A percentile compares a stretch with the other conserved stretches of the same genome.
Evolutionary conservation across 768 basidiomycete genomes (phyloP).

Genomic region (Termitomyces eurrhizus): DNA sequence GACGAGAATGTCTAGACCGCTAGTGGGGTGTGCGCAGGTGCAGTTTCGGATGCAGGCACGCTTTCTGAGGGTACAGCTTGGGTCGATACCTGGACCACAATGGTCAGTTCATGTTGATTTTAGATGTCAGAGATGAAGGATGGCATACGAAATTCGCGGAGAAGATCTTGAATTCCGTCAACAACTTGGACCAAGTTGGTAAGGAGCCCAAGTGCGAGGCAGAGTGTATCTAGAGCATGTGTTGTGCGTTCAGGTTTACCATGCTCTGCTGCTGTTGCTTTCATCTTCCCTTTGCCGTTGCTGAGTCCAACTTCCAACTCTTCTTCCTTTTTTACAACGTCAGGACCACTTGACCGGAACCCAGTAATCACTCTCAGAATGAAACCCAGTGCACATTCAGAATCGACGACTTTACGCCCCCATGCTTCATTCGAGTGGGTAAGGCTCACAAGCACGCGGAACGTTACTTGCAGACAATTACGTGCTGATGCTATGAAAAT

Average conservation of each 20-base stretch:
- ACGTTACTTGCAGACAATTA: slow-evolving; percentile 50
- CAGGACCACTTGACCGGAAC: slow-evolving; percentile 8
- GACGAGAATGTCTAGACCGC: slow-evolving; percentile 48
- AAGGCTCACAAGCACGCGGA: slow-evolving; percentile 69
- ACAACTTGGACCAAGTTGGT: slow-evolving; percentile 70
- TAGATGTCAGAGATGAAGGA: background rate
- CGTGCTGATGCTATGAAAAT: slow-evolving; percentile 17
- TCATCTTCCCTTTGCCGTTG: slow-evolving; percentile 10
- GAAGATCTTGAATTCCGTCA: slow-evolving; percentile 40
- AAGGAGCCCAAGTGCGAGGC: slow-evolving; percentile 69
- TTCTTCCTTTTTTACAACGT: slow-evolving; percentile 9
- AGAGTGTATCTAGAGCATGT: slow-evolving; percentile 62
- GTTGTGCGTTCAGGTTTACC: slow-evolving; percentile 18
- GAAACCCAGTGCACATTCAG: slow-evolving; percentile 42
- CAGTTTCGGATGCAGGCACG: slow-evolving; percentile 51
- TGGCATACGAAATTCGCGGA: slow-evolving; percentile 48
- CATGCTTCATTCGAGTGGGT: slow-evolving; percentile 61
- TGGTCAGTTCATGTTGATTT: background rate
- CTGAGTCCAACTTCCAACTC: background rate
- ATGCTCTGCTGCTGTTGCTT: slow-evolving; percentile 15
- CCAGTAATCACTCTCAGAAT: slow-evolving; percentile 40
- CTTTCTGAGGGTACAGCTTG: slow-evolving; percentile 43
- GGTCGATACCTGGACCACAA: slow-evolving; percentile 40
- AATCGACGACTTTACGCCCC: slow-evolving; percentile 47
- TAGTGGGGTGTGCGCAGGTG: slow-evolving; percentile 39